Conservation (phyloP, 192 early-diverging fungal genomes). For the Geranomyces michiganensis region DNA sequence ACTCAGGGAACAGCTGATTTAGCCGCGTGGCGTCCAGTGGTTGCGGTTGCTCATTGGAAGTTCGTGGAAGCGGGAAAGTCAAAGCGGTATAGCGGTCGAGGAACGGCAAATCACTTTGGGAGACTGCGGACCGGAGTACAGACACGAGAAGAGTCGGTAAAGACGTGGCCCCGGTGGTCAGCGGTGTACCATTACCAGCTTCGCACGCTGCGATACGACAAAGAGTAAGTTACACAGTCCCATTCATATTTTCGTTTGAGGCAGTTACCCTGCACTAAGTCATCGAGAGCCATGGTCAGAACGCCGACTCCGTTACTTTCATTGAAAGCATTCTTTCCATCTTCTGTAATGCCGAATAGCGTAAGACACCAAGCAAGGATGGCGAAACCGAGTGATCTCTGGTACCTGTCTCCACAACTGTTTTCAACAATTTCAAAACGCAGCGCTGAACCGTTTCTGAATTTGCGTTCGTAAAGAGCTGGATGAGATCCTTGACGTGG, state of each 20-base stretch:
- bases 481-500: constrained; percentile 31
- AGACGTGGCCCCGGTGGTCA: constrained; percentile 39
- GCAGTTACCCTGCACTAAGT: constrained; percentile 34
- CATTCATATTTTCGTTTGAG: too few species aligned
- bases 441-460: constrained; percentile 41
- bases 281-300: constrained; percentile 42
- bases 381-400: background rate
- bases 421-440: constrained; percentile 42
- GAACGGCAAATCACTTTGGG: constrained; percentile 50
- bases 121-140: constrained; percentile 44
- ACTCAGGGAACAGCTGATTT: constrained; percentile 28
- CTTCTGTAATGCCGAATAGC: constrained; percentile 26
- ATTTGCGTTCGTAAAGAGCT: constrained; percentile 29
- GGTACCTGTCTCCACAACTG: constrained; percentile 45
- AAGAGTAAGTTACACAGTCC: too few species aligned
- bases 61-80: constrained; percentile 35
- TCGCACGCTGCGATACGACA: constrained; percentile 16
- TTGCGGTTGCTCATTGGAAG: background rate
- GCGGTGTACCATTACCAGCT: constrained; percentile 24
- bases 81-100: constrained; percentile 6
- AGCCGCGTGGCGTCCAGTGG: background rate
- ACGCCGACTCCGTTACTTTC: constrained; percentile 41
- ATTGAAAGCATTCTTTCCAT: constrained; percentile 46
- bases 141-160: constrained; percentile 48
- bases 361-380: background rate